These are phyloP conservation scores for Xylariaceae sp. DNA, from an alignment of 2,329 filamentous ascomycete species.

Conservation along the genomic window DNA sequence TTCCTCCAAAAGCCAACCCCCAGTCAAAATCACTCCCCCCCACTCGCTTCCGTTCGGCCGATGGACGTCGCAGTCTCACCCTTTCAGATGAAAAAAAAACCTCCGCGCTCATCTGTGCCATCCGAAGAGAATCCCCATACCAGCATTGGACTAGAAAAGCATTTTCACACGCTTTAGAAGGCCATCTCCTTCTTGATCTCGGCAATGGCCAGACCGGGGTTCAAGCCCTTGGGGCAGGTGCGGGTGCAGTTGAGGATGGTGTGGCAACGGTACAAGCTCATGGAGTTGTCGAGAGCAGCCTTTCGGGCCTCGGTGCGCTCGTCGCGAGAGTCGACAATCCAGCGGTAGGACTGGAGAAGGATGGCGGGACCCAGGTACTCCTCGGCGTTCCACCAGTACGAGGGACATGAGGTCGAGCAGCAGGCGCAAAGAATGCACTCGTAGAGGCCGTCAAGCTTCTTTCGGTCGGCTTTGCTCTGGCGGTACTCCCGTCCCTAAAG, in stretches of 20 bases:
- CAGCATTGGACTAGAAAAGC: not conserved
- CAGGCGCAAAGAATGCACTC: constrained; percentile 99
- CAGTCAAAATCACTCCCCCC: not conserved
- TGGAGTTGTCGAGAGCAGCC: constrained; percentile 91
- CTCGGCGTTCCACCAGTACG: constrained; percentile 99
- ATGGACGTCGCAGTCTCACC: not conserved
- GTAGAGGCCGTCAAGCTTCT: constrained; percentile 96
- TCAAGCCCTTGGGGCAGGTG: constrained; percentile 97
- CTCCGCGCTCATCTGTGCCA: not conserved
- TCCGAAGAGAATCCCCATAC: not conserved
- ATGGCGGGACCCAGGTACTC: constrained; percentile 97
- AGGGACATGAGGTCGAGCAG: constrained; percentile 99
- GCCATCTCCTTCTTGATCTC: constrained; percentile 99
- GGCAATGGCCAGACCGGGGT: constrained; percentile 90
- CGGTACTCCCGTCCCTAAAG: constrained; percentile 81
- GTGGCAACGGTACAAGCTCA: constrained; percentile 98
- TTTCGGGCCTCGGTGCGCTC: constrained; percentile 84
- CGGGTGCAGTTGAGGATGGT: constrained; percentile 98
- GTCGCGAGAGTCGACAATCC: constrained; percentile 92
- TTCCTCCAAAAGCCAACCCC: constrained; percentile 3
- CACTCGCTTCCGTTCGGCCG: constrained; percentile 1
- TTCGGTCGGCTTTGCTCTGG: constrained; percentile 85
- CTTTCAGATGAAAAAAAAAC: not conserved
- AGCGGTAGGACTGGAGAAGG: constrained; percentile 95
- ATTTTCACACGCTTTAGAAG: constrained; percentile 33